Evolutionary conservation across 1,139 yeast genomes (phyloP).

Genomic region (Hansenula sp.): DNA sequence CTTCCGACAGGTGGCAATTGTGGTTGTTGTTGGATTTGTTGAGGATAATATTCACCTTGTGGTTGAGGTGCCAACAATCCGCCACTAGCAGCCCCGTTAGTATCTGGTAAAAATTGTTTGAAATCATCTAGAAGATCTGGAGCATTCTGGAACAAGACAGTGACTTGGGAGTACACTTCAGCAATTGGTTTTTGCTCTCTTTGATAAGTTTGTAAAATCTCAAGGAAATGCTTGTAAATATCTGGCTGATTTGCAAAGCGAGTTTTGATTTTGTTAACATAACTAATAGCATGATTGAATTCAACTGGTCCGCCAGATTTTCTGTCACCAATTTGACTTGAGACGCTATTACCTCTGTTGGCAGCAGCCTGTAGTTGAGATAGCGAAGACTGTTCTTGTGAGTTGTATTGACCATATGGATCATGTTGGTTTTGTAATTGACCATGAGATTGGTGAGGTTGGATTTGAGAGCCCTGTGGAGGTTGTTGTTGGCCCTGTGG

Average conservation of each 20-base stretch:
- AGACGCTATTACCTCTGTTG: conserved; percentile 22
- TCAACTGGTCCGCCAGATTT: conserved; percentile 79
- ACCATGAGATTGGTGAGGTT: conserved; percentile 15
- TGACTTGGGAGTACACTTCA: conserved; percentile 92
- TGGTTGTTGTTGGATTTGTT: conserved; percentile 23
- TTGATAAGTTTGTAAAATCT: conserved; percentile 92
- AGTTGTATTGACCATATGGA: conserved; percentile 8
- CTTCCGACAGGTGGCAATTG: conserved; percentile 95
- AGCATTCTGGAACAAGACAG: conserved; percentile 82
- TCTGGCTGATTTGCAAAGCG: conserved; percentile 94
- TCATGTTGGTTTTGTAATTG: conserved; percentile 20
- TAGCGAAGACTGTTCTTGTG: conserved; percentile 21
- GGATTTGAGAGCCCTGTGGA: conserved; percentile 13
- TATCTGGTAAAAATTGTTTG: conserved; percentile 92
- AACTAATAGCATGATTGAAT: conserved; percentile 94
- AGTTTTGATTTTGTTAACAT: conserved; percentile 93
- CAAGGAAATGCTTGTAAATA: conserved; percentile 89
- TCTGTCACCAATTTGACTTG: conserved; percentile 19
- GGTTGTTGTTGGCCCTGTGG: conserved; percentile 11
- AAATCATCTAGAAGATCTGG: conserved; percentile 94
- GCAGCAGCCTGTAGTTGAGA: conserved; percentile 39
- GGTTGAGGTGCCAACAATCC: conserved; percentile 21
- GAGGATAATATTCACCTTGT: conserved; percentile 28
- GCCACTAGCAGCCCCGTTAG: conserved; percentile 34
- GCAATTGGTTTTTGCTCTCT: conserved; percentile 93